Evolutionary conservation across 768 basidiomycete species (phyloP).

Genomic region (Leccinum fibrillosum): DNA sequence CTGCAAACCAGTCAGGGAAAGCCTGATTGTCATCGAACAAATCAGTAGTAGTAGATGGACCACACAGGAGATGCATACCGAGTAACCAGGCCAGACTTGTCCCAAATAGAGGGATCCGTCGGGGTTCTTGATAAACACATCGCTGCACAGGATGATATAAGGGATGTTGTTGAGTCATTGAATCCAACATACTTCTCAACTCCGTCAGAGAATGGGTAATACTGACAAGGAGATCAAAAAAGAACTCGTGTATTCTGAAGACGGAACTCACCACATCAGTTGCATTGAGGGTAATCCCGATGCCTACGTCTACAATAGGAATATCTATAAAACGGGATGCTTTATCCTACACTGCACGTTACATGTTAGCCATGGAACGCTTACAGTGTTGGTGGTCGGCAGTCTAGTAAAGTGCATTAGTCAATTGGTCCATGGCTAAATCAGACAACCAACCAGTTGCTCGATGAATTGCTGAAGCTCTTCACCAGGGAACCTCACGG

Average conservation of each 20-base stretch:
- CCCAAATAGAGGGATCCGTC: constrained; percentile 73
- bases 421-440: background rate
- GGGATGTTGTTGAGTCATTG: background rate
- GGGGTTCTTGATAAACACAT: constrained; percentile 71
- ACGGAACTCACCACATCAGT: constrained; percentile 56
- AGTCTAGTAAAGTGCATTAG: constrained; percentile 17
- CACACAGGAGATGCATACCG: constrained; percentile 36
- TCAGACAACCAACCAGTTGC: constrained; percentile 46
- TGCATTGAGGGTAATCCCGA: constrained; percentile 53
- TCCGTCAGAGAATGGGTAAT: constrained; percentile 65
- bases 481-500: constrained; percentile 55
- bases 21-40: constrained; percentile 30
- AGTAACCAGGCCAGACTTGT: constrained; percentile 77
- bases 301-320: constrained; percentile 69
- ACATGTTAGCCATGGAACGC: background rate
- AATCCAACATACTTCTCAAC: constrained; percentile 45
- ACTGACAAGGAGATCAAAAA: constrained; percentile 37
- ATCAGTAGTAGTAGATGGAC: background rate
- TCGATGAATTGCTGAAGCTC: constrained; percentile 53
- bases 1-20: constrained; percentile 62
- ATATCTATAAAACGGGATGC: constrained; percentile 45
- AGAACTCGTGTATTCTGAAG: background rate
- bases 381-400: constrained; percentile 31
- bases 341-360: background rate
- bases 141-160: constrained; percentile 33